phyloP scores from a whole-genome alignment of 2,329 filamentous ascomycete species.

The Aspergillus glaucus region DNA sequence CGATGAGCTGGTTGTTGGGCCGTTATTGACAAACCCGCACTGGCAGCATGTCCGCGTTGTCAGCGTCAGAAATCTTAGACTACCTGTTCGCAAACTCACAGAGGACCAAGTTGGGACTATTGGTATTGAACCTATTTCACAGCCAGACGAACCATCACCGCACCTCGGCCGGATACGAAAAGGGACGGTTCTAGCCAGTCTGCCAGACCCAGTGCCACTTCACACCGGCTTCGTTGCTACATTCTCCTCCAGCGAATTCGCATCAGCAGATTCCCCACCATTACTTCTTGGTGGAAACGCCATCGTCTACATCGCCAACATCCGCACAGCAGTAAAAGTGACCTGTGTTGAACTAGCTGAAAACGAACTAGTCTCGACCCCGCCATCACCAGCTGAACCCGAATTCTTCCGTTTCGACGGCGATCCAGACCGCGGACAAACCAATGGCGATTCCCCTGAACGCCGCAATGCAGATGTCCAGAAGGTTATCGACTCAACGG shows the following conservation, averaged over 20 bases:
- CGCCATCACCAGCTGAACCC: slow-evolving; percentile 27
- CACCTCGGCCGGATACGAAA: slow-evolving; percentile 52
- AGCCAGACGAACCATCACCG: slow-evolving; percentile 16
- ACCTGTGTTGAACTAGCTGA: slow-evolving; percentile 46
- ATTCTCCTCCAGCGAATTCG: slow-evolving; percentile 58
- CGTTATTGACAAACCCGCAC: slow-evolving; percentile 54
- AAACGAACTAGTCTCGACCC: slow-evolving; percentile 21
- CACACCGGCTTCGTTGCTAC: slow-evolving; percentile 65
- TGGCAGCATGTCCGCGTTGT: slow-evolving; percentile 78
- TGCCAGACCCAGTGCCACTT: slow-evolving; percentile 40
- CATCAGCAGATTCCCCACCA: slow-evolving; percentile 39
- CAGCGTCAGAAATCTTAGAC: slow-evolving; percentile 79
- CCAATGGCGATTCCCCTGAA: not conserved
- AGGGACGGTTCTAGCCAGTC: slow-evolving; percentile 73
- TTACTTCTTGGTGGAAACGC: slow-evolving; percentile 50
- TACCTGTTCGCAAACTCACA: slow-evolving; percentile 70
- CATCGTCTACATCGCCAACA: slow-evolving; percentile 81
- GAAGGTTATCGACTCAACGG: slow-evolving; percentile 19
- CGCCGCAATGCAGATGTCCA: slow-evolving; percentile 17
- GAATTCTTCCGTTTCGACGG: slow-evolving; percentile 42
- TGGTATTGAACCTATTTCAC: slow-evolving; percentile 53
- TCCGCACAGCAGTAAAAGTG: slow-evolving; percentile 74
- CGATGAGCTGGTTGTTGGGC: slow-evolving; percentile 71
- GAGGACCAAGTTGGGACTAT: slow-evolving; percentile 85
- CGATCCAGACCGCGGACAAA: slow-evolving; percentile 18